These are phyloP conservation scores for Gynostemma pentaphyllum DNA, from an alignment of 306 rosid species.

Conservation along the genomic window DNA sequence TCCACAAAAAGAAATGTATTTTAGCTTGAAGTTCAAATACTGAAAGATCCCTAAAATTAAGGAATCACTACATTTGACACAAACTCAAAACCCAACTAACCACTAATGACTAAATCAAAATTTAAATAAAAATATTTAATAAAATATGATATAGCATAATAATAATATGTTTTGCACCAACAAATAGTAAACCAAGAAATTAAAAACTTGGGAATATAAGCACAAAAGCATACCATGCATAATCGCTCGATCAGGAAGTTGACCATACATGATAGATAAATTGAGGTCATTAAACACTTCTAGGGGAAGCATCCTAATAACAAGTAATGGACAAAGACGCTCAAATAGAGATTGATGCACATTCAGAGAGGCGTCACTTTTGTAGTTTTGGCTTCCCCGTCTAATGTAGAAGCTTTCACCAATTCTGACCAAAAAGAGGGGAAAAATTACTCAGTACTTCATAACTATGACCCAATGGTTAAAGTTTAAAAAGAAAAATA, in stretches of 20 bases:
- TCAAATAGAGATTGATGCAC: conserved; percentile 61
- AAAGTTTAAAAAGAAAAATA: not conserved
- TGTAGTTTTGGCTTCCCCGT: conserved; percentile 33
- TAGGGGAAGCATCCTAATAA: conserved; percentile 82
- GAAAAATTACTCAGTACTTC: not conserved
- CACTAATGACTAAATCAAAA: too few species aligned
- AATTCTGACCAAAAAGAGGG: conserved; percentile 28
- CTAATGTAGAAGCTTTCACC: conserved; percentile 40
- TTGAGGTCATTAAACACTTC: conserved; percentile 55
- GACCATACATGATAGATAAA: conserved; percentile 53
- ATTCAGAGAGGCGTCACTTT: conserved; percentile 35
- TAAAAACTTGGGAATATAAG: conserved; percentile 11
- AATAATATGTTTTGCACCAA: too few species aligned
- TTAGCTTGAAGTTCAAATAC: too few species aligned
- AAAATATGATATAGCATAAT: too few species aligned
- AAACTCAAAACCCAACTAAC: too few species aligned
- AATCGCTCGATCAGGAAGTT: conserved; percentile 29
- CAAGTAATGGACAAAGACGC: conserved; percentile 80
- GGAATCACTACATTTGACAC: too few species aligned
- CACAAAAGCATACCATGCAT: conserved; percentile 28
- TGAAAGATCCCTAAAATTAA: too few species aligned
- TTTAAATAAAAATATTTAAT: too few species aligned
- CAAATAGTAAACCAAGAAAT: not conserved
- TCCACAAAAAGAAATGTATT: too few species aligned
- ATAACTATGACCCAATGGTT: not conserved